A percentile compares a stretch with the other conserved stretches of the same genome.
Evolutionary conservation across 108 stramenopile species (phyloP).

Genomic region (Conticribra weissflogii): DNA sequence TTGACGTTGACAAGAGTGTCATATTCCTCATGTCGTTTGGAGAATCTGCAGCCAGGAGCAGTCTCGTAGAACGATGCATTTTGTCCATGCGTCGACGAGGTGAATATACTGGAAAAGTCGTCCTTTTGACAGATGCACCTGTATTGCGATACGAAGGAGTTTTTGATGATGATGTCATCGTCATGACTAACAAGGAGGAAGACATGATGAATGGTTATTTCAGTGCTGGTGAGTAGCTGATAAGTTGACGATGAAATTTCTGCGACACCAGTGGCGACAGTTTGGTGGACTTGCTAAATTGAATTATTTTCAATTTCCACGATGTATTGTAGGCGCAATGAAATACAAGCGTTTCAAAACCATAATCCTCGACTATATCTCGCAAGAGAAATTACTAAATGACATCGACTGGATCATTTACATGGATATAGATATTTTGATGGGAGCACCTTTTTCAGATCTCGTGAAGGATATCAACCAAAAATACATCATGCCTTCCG

Average conservation of each 20-base stretch:
- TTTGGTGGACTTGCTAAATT: no score
- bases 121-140: constrained; percentile 46
- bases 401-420: constrained; percentile 32
- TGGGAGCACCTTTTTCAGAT: constrained; percentile 16
- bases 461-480: constrained; percentile 13
- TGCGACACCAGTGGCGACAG: no score
- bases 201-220: constrained; percentile 17
- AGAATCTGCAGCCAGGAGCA: constrained; percentile 32
- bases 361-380: constrained; percentile 39
- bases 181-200: constrained; percentile 29
- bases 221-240: neutral
- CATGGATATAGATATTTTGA: constrained; percentile 49
- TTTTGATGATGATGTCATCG: constrained; percentile 37
- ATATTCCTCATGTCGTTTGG: constrained; percentile 46
- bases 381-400: constrained; percentile 14
- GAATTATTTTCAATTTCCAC: neutral
- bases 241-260: no score
- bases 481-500: constrained; percentile 1
- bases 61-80: constrained; percentile 43
- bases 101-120: constrained; percentile 18
- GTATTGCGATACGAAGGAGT: constrained; percentile 25
- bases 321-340: neutral
- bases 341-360: constrained; percentile 49
- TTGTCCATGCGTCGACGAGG: constrained; percentile 44
- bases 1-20: no score